Evolutionary conservation across 768 basidiomycete genomes (phyloP).

Genomic region (Lactarius pseudohatsudake): DNA sequence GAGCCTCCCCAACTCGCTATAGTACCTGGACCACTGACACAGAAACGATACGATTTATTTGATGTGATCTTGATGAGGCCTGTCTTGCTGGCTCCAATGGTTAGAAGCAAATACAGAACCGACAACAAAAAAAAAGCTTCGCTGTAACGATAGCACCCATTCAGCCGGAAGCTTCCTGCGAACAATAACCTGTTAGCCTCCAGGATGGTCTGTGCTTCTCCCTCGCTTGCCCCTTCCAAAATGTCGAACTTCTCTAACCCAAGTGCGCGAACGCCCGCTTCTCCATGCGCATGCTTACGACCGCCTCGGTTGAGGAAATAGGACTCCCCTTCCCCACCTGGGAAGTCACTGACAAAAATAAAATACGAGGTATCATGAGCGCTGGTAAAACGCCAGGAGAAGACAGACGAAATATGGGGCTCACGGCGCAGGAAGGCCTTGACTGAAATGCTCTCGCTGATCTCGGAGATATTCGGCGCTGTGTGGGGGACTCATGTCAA

Average conservation of each 20-base stretch:
- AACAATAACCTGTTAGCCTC: constrained; percentile 22
- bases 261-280: constrained; percentile 20
- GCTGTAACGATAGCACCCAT: not conserved
- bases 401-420: not conserved
- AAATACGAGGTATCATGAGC: not conserved
- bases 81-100: not conserved
- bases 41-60: not conserved
- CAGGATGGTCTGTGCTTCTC: constrained; percentile 15
- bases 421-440: constrained; percentile 57
- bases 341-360: constrained; percentile 51
- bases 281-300: constrained; percentile 39
- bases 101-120: not conserved
- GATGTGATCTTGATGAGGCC: not conserved
- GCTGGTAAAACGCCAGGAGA: not conserved
- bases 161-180: not conserved
- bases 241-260: constrained; percentile 26
- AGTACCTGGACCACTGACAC: not conserved
- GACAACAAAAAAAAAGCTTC: not conserved
- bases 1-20: not conserved
- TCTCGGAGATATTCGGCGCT: constrained; percentile 56
- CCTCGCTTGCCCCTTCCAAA: constrained; percentile 6
- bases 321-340: constrained; percentile 44
- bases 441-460: constrained; percentile 62
- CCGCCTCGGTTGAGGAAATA: constrained; percentile 42
- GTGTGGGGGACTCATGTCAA: not conserved